Conservation (phyloP, 169 alveolate genomes). For the Babesia bigemina region DNA sequence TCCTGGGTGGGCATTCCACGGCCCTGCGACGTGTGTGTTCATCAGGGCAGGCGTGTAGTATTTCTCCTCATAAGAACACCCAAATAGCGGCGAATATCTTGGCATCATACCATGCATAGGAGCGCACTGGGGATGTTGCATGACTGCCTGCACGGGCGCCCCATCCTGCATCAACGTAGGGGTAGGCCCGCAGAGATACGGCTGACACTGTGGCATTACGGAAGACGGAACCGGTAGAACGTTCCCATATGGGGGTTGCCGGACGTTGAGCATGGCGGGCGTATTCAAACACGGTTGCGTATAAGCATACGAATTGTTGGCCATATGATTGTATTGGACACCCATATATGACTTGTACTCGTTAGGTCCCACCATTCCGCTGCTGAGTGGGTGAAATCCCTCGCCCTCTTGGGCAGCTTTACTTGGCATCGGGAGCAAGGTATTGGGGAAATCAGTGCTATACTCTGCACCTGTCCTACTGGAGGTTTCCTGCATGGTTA, state of each 20-base stretch:
- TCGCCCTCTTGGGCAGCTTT: neutral
- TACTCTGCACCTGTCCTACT: neutral
- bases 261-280: neutral
- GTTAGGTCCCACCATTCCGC: neutral
- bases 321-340: neutral
- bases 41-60: neutral
- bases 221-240: neutral
- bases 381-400: neutral
- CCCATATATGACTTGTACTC: neutral
- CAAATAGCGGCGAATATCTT: too few relatives aligned
- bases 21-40: constrained; percentile 10
- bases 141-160: too few relatives aligned
- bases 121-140: too few relatives aligned
- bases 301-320: neutral
- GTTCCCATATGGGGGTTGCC: neutral
- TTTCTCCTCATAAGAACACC: neutral
- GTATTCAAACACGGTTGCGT: neutral
- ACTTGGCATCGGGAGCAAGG: neutral
- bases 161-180: too few relatives aligned
- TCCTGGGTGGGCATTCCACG: constrained; percentile 4
- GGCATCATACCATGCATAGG: too few relatives aligned
- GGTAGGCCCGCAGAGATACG: too few relatives aligned
- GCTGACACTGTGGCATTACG: too few relatives aligned
- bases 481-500: neutral
- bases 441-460: neutral